These are phyloP conservation scores for Hyaloscypha bicolor DNA, from an alignment of 495 filamentous ascomycete species.

Conservation along the genomic window DNA sequence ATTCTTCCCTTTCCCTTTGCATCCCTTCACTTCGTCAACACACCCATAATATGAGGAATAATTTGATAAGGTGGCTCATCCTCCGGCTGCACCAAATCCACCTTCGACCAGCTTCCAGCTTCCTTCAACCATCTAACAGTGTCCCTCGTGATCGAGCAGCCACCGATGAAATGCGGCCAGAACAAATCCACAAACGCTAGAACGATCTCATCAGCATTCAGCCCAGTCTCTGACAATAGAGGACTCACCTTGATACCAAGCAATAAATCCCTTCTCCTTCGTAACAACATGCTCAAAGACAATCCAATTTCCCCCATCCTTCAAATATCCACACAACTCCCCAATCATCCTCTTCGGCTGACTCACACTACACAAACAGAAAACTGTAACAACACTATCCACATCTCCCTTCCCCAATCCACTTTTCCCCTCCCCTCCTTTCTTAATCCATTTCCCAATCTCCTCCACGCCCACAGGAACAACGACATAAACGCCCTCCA, in stretches of 20 bases:
- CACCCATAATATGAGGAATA: slow-evolving; percentile 59
- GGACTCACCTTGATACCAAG: slow-evolving; percentile 52
- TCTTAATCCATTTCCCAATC: slow-evolving; percentile 37
- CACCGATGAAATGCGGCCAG: slow-evolving; percentile 59
- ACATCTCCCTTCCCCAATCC: slow-evolving; percentile 53
- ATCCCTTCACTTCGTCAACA: slow-evolving; percentile 44
- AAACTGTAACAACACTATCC: slow-evolving; percentile 69
- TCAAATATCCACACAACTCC: slow-evolving; percentile 63
- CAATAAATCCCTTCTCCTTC: slow-evolving; percentile 48
- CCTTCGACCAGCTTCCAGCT: slow-evolving; percentile 58
- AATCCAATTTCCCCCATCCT: slow-evolving; percentile 68
- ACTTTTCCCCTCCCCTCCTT: slow-evolving; percentile 12
- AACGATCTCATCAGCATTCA: slow-evolving; percentile 23
- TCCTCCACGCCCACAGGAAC: slow-evolving; percentile 63
- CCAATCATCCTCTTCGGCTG: slow-evolving; percentile 56
- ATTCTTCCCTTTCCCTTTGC: slow-evolving; percentile 11
- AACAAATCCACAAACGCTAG: slow-evolving; percentile 46
- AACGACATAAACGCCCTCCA: slow-evolving; percentile 65
- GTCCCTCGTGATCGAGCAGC: slow-evolving; percentile 60
- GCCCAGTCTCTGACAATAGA: slow-evolving; percentile 42
- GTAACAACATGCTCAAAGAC: slow-evolving; percentile 72
- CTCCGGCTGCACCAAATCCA: slow-evolving; percentile 51
- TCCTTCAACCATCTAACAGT: slow-evolving; percentile 52
- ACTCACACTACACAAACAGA: slow-evolving; percentile 75
- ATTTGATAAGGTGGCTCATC: slow-evolving; percentile 47